Conservation (phyloP, 2,329 filamentous ascomycete species). For the Apiospora phragmitis region DNA sequence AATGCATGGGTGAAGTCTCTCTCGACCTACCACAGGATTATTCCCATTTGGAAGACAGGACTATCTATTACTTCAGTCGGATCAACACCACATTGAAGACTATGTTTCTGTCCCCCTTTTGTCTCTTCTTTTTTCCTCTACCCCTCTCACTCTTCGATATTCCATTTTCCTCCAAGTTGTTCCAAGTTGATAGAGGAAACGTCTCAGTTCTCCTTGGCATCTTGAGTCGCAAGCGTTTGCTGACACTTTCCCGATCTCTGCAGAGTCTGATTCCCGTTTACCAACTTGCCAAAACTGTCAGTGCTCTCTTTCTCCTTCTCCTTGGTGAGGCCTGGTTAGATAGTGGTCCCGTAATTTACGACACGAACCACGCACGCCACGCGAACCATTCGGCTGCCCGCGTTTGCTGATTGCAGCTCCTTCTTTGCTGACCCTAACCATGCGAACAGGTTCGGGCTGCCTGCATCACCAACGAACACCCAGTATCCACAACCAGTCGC, state of each 20-base stretch:
- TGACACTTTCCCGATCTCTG: constrained; percentile 24
- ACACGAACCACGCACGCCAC: constrained; percentile 29
- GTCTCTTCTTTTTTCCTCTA: constrained; percentile 24
- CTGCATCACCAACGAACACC: constrained; percentile 41
- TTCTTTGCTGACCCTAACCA: constrained; percentile 31
- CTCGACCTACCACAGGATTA: constrained; percentile 27
- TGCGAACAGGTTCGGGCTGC: constrained; percentile 49
- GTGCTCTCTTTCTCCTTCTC: constrained; percentile 2
- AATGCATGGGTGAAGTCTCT: constrained; percentile 23
- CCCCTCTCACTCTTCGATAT: constrained; percentile 23
- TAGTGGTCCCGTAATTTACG: constrained; percentile 28
- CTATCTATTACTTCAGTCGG: constrained; percentile 18
- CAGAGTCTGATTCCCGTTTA: constrained; percentile 25
- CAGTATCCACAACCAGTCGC: constrained; percentile 15
- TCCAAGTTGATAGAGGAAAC: constrained; percentile 30
- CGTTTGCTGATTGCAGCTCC: constrained; percentile 38
- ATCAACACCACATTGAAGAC: constrained; percentile 24
- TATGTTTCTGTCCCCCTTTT: constrained; percentile 28
- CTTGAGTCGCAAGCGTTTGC: constrained; percentile 25
- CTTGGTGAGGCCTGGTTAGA: constrained; percentile 17
- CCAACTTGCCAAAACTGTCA: constrained; percentile 9
- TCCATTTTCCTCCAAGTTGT: constrained; percentile 19
- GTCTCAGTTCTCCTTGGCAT: constrained; percentile 27
- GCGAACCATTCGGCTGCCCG: constrained; percentile 34
- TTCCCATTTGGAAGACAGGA: constrained; percentile 12